phyloP scores from a whole-genome alignment of 306 rosid species.

The Cyamopsis tetragonoloba region DNA sequence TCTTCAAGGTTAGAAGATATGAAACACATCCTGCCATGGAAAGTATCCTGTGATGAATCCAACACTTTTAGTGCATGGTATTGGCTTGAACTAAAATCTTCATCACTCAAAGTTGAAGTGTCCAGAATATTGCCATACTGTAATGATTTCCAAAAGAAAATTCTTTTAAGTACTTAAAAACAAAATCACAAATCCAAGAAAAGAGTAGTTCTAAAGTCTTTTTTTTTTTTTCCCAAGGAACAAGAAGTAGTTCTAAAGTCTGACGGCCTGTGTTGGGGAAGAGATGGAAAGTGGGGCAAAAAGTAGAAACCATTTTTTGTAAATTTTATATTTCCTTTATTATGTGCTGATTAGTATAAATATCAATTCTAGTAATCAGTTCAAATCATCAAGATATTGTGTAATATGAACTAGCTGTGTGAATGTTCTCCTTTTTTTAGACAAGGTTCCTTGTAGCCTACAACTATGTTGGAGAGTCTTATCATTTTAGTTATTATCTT shows the following conservation, averaged over 20 bases:
- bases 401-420: no score
- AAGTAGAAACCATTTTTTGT: no score
- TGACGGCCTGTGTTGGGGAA: not conserved
- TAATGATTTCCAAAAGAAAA: conserved; percentile 17
- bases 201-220: not conserved
- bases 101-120: not conserved
- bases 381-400: no score
- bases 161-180: not conserved
- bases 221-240: no score
- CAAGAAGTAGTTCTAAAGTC: not conserved
- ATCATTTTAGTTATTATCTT: no score
- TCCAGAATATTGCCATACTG: conserved; percentile 24
- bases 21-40: not conserved
- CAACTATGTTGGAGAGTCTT: no score
- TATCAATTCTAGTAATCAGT: no score
- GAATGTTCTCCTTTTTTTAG: no score
- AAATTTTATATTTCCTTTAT: no score
- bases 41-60: not conserved
- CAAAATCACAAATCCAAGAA: not conserved
- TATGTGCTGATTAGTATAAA: no score
- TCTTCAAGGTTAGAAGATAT: conserved; percentile 4
- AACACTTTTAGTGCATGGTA: not conserved
- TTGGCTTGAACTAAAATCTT: conserved; percentile 13
- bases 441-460: no score
- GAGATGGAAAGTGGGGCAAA: not conserved